A percentile compares a stretch with the other conserved stretches of the same genome.
phyloP scores from a whole-genome alignment of 2,329 filamentous ascomycete genomes.

The Arthrinium phaeospermum region DNA sequence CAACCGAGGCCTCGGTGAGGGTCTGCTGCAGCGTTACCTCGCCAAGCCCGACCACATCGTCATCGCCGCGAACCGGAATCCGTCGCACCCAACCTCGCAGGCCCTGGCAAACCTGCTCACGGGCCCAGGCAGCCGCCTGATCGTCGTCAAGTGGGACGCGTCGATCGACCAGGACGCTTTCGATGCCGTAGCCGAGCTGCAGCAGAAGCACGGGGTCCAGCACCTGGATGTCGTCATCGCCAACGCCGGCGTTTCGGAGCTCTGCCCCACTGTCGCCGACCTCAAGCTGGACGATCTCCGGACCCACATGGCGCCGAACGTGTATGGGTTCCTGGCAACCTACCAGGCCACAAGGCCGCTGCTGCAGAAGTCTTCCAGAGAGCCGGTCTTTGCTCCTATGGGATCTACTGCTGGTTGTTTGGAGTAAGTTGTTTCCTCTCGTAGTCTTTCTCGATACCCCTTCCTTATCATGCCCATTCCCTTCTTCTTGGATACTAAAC shows the following conservation, averaged over 20 bases:
- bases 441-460: neutral
- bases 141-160: conserved; percentile 50
- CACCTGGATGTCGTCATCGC: conserved; percentile 56
- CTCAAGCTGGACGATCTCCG: conserved; percentile 43
- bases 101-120: conserved; percentile 41
- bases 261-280: conserved; percentile 39
- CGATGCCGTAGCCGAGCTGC: conserved; percentile 39
- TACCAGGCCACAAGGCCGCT: conserved; percentile 51
- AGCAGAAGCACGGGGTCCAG: conserved; percentile 39
- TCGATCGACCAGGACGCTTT: conserved; percentile 39
- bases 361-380: conserved; percentile 37
- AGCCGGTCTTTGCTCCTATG: conserved; percentile 44
- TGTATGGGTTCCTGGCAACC: conserved; percentile 44
- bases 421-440: neutral
- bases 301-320: conserved; percentile 48
- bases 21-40: conserved; percentile 42
- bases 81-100: conserved; percentile 32
- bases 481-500: neutral
- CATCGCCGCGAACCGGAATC: conserved; percentile 46
- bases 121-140: conserved; percentile 40
- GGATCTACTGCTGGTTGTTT: conserved; percentile 30
- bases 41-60: conserved; percentile 61
- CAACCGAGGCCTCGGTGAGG: conserved; percentile 44
- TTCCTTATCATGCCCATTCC: neutral
- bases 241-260: conserved; percentile 51